Percentiles rank a stretch among this genome's conserved stretches.
phyloP scores from a whole-genome alignment of 2,329 filamentous ascomycete species.

The Trichothecium sympodiale region DNA sequence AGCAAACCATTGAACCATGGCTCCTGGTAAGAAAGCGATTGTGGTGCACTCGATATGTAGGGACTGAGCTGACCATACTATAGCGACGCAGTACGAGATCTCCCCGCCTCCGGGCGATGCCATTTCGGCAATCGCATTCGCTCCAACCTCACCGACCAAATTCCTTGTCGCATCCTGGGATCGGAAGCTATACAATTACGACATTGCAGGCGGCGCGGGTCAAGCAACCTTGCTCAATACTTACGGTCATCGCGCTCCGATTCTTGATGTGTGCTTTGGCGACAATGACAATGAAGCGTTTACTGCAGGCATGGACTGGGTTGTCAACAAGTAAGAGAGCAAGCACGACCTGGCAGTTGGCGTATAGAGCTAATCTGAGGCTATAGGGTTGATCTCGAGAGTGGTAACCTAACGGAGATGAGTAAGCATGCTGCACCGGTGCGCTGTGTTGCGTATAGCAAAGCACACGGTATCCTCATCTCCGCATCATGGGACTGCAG shows the following conservation, averaged over 20 bases:
- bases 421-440: conserved; percentile 72
- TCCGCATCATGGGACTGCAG: conserved; percentile 92
- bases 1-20: conserved; percentile 20
- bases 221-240: conserved; percentile 51
- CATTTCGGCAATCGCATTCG: conserved; percentile 79
- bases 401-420: conserved; percentile 61
- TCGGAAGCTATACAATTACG: conserved; percentile 82
- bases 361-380: background rate
- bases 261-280: conserved; percentile 88
- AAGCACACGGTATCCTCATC: conserved; percentile 67
- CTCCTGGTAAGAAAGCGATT: conserved; percentile 23
- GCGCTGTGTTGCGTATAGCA: conserved; percentile 73
- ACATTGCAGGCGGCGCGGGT: conserved; percentile 46
- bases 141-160: conserved; percentile 60
- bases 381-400: conserved; percentile 53
- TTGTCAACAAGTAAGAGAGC: conserved; percentile 56
- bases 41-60: background rate
- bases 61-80: conserved; percentile 8
- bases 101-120: conserved; percentile 74
- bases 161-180: conserved; percentile 95
- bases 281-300: conserved; percentile 73
- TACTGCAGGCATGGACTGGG: conserved; percentile 76
- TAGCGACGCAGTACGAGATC: conserved; percentile 71
- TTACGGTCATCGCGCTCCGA: conserved; percentile 72
- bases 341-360: background rate